Base-by-base conservation (phyloP, 164 flowering plant species). In the Hamamelis virginiana region DNA sequence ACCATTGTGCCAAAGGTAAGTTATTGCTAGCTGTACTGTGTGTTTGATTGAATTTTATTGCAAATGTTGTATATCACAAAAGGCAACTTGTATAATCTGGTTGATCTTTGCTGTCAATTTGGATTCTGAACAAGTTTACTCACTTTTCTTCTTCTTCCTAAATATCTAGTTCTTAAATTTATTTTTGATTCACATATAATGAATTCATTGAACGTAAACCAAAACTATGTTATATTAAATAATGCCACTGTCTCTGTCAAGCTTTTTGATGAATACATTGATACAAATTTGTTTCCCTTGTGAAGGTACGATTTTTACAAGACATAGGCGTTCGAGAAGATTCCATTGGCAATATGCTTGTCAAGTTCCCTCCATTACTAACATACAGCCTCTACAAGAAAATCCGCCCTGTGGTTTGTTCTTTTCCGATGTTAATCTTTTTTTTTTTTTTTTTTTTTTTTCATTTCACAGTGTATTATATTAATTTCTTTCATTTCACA, bases 331-430 rank as follows among this genome's bases (percentile, higher is more conserved):
- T 92, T 69, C 77, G 78, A 62, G 86, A 95, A 71, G 97, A 88
- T 55, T 91, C 91, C 27, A 85, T 95, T 59, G 96, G 96, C 66
- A 76, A 81, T 26, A 79, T 91, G 86, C 83, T 95, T 59, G 90
- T 81, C 38, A 89, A 83, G 78, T 95, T 92, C 69, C 99, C 99
- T 59, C 75, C 91, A 11, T 69, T 95, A 48, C 73, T 95, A 53
- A 92, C 97, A 13, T 92, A 89, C 81, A 92, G 96, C 82, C 91
- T 94, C 53, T 72, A 88, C 87, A 92, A 88, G 85, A 94, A 94
- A 76, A 89, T 94, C 44, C 90, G 95, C 5, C 97, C 92, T 52
- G 97, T 89, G 94, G 98, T 94, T 59, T 48, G 92, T 81, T 67
- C 59, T 62, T 28, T 65, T 64, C 44, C 41, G 48, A 43, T 55